These are phyloP conservation scores for Monilinia vaccinii-corymbosi DNA, from an alignment of 2,329 filamentous ascomycete species.

Conservation along the genomic window DNA sequence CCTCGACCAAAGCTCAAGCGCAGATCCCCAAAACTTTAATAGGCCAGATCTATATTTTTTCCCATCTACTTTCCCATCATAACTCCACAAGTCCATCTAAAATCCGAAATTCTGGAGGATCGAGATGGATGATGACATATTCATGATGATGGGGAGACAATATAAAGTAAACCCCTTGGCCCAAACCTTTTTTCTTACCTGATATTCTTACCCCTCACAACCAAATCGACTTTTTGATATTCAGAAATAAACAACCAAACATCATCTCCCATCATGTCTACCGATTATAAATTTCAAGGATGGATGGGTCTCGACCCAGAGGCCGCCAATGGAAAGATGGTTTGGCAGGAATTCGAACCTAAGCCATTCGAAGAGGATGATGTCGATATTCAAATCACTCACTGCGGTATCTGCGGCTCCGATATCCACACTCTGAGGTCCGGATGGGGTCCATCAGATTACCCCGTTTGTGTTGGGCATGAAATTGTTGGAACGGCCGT, in stretches of 20 bases:
- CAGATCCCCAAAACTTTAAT: neutral
- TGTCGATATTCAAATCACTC: slow-evolving; percentile 39
- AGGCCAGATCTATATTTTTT: neutral
- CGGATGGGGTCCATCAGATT: slow-evolving; percentile 27
- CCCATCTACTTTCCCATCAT: neutral
- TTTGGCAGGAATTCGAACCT: slow-evolving; percentile 32
- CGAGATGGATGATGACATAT: neutral
- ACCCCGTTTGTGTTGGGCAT: slow-evolving; percentile 36
- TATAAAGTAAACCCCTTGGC: neutral
- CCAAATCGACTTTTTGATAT: neutral
- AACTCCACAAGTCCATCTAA: neutral
- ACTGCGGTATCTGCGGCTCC: slow-evolving; percentile 40
- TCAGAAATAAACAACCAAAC: neutral
- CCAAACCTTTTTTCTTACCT: too few relatives aligned
- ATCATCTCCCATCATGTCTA: neutral
- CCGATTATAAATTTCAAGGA: slow-evolving; percentile 5
- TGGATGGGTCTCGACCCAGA: slow-evolving; percentile 27
- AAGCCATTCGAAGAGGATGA: slow-evolving; percentile 39
- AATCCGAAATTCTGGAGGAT: neutral
- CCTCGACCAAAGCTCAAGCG: neutral
- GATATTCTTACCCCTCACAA: neutral
- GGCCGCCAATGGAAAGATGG: slow-evolving; percentile 24
- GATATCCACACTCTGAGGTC: slow-evolving; percentile 26
- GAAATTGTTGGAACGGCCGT: slow-evolving; percentile 38
- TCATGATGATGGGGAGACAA: neutral